Percentiles rank a stretch among this genome's conserved stretches.
Conservation (phyloP, 2,329 filamentous ascomycete species). For the Teratosphaeria nubilosa region DNA sequence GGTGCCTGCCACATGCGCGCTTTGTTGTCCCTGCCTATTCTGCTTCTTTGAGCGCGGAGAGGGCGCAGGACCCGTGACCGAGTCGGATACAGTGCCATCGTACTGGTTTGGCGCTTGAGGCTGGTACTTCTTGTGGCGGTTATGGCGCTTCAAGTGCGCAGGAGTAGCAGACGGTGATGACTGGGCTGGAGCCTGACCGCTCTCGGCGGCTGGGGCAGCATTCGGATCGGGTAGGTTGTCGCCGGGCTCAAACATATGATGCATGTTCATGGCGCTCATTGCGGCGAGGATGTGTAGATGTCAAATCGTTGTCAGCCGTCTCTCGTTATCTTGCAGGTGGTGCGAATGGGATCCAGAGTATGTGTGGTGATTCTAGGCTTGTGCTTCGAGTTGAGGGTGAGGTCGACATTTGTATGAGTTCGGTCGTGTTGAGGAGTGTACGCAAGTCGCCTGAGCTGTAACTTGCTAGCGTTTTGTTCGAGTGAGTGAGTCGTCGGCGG, state of each 20-base stretch:
- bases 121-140: slow-evolving; percentile 15
- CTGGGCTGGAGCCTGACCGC: background rate
- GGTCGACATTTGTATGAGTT: slow-evolving; percentile 18
- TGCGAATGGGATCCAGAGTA: slow-evolving; percentile 14
- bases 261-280: background rate
- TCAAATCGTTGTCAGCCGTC: background rate
- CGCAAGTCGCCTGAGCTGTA: background rate
- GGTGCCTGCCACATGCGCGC: slow-evolving; percentile 3
- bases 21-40: slow-evolving; percentile 14
- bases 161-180: slow-evolving; percentile 13
- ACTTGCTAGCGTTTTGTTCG: background rate
- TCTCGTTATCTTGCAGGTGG: slow-evolving; percentile 13
- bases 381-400: slow-evolving; percentile 6
- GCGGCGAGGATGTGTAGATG: background rate
- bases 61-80: slow-evolving; percentile 10
- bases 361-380: slow-evolving; percentile 11
- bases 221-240: background rate
- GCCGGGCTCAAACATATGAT: background rate
- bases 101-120: slow-evolving; percentile 4
- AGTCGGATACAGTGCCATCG: slow-evolving; percentile 20
- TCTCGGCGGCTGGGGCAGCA: background rate
- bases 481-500: background rate
- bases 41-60: slow-evolving; percentile 15
- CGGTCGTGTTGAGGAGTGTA: background rate
- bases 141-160: slow-evolving; percentile 23